Percentiles rank a stretch among this genome's conserved stretches.
Evolutionary conservation across 768 basidiomycete species (phyloP).

Genomic region (Tylopilus felleus): DNA sequence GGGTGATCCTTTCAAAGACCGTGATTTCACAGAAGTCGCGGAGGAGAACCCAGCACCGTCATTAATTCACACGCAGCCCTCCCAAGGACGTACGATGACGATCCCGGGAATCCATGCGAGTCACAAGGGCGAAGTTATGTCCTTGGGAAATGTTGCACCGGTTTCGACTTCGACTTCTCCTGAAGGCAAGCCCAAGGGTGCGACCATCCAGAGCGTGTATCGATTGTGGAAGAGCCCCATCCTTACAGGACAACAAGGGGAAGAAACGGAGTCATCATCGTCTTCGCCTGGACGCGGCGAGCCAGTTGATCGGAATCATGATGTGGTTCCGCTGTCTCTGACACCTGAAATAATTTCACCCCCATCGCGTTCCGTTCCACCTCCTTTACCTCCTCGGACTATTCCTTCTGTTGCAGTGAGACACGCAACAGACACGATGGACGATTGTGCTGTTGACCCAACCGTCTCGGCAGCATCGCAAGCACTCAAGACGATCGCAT

Average conservation of each 20-base stretch:
- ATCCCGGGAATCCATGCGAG: slow-evolving; percentile 87
- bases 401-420: slow-evolving; percentile 31
- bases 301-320: slow-evolving; percentile 24
- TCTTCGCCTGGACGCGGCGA: slow-evolving; percentile 11
- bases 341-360: slow-evolving; percentile 19
- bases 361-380: slow-evolving; percentile 31
- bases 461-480: slow-evolving; percentile 45
- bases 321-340: slow-evolving; percentile 30
- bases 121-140: slow-evolving; percentile 82
- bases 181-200: slow-evolving; percentile 41
- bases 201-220: slow-evolving; percentile 66
- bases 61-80: slow-evolving; percentile 72
- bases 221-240: slow-evolving; percentile 67
- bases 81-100: slow-evolving; percentile 73
- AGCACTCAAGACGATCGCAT: slow-evolving; percentile 55
- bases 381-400: slow-evolving; percentile 43
- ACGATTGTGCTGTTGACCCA: slow-evolving; percentile 19
- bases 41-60: slow-evolving; percentile 33
- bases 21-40: slow-evolving; percentile 29
- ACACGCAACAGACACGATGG: slow-evolving; percentile 26
- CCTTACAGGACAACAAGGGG: slow-evolving; percentile 26
- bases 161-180: slow-evolving; percentile 39
- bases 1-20: slow-evolving; percentile 30
- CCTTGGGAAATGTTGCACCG: slow-evolving; percentile 71
- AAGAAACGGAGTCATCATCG: slow-evolving; percentile 12